Conservation (phyloP, 2,329 filamentous ascomycete species). For the Stemphylium vesicarium region DNA sequence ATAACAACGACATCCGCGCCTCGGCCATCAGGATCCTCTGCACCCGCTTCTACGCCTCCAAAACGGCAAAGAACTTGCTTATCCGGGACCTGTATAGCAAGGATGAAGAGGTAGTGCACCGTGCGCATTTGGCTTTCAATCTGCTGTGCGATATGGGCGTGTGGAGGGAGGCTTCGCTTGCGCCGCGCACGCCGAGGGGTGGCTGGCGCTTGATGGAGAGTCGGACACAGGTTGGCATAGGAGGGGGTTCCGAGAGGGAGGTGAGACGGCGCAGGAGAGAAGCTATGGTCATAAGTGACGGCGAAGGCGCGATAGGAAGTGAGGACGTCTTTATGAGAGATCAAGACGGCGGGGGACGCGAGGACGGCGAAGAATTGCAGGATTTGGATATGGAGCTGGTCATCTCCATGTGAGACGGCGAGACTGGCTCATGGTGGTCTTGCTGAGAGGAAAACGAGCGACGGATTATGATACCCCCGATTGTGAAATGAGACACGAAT, state of each 20-base stretch:
- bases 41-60: slow-evolving; percentile 40
- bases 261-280: slow-evolving; percentile 79
- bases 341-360: slow-evolving; percentile 20
- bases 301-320: slow-evolving; percentile 73
- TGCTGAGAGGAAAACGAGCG: background rate
- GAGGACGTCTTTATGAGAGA: slow-evolving; percentile 76
- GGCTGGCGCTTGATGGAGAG: slow-evolving; percentile 31
- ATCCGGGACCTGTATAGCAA: slow-evolving; percentile 34
- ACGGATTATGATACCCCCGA: slow-evolving; percentile 2
- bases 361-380: background rate
- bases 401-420: background rate
- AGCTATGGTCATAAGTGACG: slow-evolving; percentile 89
- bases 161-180: slow-evolving; percentile 15
- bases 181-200: slow-evolving; percentile 10
- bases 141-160: slow-evolving; percentile 36
- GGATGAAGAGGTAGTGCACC: slow-evolving; percentile 23
- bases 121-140: slow-evolving; percentile 35
- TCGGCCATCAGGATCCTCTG: slow-evolving; percentile 48
- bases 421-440: background rate
- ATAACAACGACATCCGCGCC: slow-evolving; percentile 54
- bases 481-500: background rate
- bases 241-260: slow-evolving; percentile 68
- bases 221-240: slow-evolving; percentile 48
- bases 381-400: background rate
- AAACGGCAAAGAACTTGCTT: slow-evolving; percentile 23